Evolutionary conservation across 352 stramenopile genomes (phyloP), one percentile per base, ranked within the genome.

Genomic region (Phytophthora boehmeriae): DNA sequence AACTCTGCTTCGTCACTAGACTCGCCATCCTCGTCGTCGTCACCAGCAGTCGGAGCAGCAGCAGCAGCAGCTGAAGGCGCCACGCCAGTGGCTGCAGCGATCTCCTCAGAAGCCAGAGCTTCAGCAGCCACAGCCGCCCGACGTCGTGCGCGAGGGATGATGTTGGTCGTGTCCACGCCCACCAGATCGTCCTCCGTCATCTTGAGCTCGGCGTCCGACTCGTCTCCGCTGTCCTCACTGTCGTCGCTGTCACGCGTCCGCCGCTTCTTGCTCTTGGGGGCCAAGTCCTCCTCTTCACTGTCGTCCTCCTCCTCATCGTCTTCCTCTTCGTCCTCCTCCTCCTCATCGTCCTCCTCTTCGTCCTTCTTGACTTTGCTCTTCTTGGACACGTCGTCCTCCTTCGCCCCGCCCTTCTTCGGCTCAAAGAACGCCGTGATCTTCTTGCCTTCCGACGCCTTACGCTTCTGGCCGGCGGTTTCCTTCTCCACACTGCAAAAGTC

Each of bases 1-100:
- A 95, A 95, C 63, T 95, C 86, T 42, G 86, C 86, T 64, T 94
- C 85, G 54, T 92, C 85, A 58, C 85, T 94, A 48, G 84, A 89
- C 45, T 88, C 80, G 45, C 87, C 86, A 44, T 92, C 85, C n/a
- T 92, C 77, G 28, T 78, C 79, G 11, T 58, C 71, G 2, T 57
- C 63, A 34, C 59, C 54, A 3, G 23, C 53, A 45, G 46, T 48
- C 27, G 38, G 42, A 4, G 55, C 43, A 13, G 20, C 55, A 35
- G 36, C 46, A 54, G 36, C 48, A 11, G 44, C 41, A 46, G 32
- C 10, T 10, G 22, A 28, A 19, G 59, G 66, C n/a, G 54, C 58
- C 3, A 53, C 46, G 17, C 61, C 59, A 9, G 38, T 71, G 2
- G 56, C 46, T 2, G 63, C 68, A 5, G 71, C 56, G 38, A 76